These are phyloP conservation scores for Leptographium lundbergii DNA, from an alignment of 2,329 filamentous ascomycete species.

Conservation along the genomic window DNA sequence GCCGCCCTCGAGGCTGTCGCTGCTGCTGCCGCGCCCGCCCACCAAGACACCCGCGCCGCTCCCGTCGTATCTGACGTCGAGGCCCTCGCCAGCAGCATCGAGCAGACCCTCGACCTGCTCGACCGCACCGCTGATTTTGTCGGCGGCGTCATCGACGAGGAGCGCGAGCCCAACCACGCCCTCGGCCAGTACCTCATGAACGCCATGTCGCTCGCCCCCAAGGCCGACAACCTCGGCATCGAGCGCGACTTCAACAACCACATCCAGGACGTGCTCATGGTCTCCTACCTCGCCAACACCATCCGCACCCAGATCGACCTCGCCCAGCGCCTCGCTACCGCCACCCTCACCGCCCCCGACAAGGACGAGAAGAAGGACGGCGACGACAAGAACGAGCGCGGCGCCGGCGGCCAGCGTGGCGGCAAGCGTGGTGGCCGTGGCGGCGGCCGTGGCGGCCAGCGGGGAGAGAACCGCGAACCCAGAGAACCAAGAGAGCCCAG, in stretches of 20 bases:
- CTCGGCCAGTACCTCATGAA: conserved; percentile 94
- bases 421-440: conserved; percentile 26
- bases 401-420: conserved; percentile 25
- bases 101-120: conserved; percentile 78
- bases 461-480: conserved; percentile 37
- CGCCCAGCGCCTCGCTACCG: conserved; percentile 85
- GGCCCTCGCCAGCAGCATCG: conserved; percentile 69
- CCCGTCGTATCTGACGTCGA: conserved; percentile 80
- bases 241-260: conserved; percentile 99
- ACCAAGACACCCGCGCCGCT: conserved; percentile 60
- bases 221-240: conserved; percentile 81
- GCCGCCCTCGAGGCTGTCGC: conserved; percentile 62
- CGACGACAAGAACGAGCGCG: conserved; percentile 27
- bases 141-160: conserved; percentile 86
- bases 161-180: conserved; percentile 76
- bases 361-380: conserved; percentile 29
- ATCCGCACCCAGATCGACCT: conserved; percentile 98
- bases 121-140: conserved; percentile 89
- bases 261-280: conserved; percentile 96
- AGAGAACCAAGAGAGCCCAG: conserved; percentile 21
- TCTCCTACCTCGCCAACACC: conserved; percentile 96
- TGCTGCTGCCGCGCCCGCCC: conserved; percentile 53
- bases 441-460: conserved; percentile 30
- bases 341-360: conserved; percentile 37
- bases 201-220: conserved; percentile 81